phyloP scores from a whole-genome alignment of 1,139 yeast species.

The Trichomonascaceae sp. region DNA sequence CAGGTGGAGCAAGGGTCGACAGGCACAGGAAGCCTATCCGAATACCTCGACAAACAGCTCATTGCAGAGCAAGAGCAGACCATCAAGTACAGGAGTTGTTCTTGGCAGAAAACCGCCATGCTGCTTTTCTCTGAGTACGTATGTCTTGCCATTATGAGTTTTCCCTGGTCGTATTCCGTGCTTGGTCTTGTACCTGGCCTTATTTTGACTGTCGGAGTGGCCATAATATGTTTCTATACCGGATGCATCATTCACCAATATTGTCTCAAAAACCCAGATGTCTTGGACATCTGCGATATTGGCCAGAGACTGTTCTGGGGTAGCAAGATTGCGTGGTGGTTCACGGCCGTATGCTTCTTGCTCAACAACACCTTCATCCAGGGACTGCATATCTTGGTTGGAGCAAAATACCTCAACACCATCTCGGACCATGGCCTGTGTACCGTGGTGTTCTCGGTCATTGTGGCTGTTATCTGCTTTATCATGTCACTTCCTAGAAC shows the following conservation, averaged over 20 bases:
- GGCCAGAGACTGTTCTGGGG: constrained; percentile 47
- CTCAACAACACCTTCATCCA: constrained; percentile 45
- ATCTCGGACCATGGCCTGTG: constrained; percentile 39
- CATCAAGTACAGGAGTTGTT: constrained; percentile 39
- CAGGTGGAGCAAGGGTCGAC: too few species aligned
- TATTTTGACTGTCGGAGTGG: constrained; percentile 39
- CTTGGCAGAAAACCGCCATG: constrained; percentile 48
- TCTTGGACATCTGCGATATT: constrained; percentile 44
- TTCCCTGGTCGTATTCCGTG: constrained; percentile 52
- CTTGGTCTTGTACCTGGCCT: constrained; percentile 47
- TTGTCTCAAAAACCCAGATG: constrained; percentile 40
- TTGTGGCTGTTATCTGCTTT: constrained; percentile 36
- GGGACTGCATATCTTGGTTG: constrained; percentile 45
- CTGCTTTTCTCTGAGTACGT: constrained; percentile 47
- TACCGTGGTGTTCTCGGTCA: constrained; percentile 38
- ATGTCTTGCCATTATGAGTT: constrained; percentile 49
- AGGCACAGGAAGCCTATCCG: too few species aligned
- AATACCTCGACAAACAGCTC: constrained; percentile 5
- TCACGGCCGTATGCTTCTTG: constrained; percentile 41
- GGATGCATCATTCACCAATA: constrained; percentile 42
- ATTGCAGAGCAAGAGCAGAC: constrained; percentile 21
- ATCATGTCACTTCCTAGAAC: constrained; percentile 44
- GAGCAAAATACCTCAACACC: constrained; percentile 48
- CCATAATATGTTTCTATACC: constrained; percentile 40
- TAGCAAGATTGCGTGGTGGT: constrained; percentile 40